These are phyloP conservation scores for Globisporangium rhizosaccharum DNA, from an alignment of 352 stramenopile genomes.

Conservation along the genomic window DNA sequence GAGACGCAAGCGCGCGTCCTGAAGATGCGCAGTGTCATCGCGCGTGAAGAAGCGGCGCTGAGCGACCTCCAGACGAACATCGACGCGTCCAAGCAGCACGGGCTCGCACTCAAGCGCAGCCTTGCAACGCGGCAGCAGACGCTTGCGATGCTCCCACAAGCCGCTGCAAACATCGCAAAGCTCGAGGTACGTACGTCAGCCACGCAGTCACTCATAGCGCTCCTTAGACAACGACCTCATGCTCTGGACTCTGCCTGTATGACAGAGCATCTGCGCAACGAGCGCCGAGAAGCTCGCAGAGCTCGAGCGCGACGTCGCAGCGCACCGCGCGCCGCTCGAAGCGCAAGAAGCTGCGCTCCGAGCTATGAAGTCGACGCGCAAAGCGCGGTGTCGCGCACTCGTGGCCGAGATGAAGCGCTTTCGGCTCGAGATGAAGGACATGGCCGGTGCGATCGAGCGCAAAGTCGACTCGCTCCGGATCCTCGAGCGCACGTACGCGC, in stretches of 20 bases:
- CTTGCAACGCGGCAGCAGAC: slow-evolving; percentile 47
- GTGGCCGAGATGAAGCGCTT: slow-evolving; percentile 65
- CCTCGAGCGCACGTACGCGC: slow-evolving; percentile 56
- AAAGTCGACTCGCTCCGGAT: slow-evolving; percentile 55
- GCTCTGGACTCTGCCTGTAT: no score
- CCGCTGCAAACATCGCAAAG: slow-evolving; percentile 59
- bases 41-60: slow-evolving; percentile 24
- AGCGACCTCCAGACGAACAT: slow-evolving; percentile 26
- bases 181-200: slow-evolving; percentile 31
- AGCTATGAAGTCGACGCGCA: slow-evolving; percentile 39
- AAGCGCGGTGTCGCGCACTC: slow-evolving; percentile 51
- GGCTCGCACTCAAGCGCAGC: slow-evolving; percentile 37
- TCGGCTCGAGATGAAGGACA: slow-evolving; percentile 56
- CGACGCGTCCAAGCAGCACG: slow-evolving; percentile 23
- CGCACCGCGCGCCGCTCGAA: slow-evolving; percentile 34
- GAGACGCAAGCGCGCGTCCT: slow-evolving; percentile 30
- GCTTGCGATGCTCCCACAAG: slow-evolving; percentile 58
- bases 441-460: slow-evolving; percentile 51
- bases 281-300: slow-evolving; percentile 45
- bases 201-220: no score
- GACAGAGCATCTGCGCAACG: slow-evolving; percentile 36
- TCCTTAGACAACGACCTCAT: no score
- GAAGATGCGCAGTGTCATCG: slow-evolving; percentile 36
- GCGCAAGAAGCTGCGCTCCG: slow-evolving; percentile 40
- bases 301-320: slow-evolving; percentile 51